Base-by-base conservation (phyloP, 352 stramenopile genomes). In the Phytophthora quininea region DNA sequence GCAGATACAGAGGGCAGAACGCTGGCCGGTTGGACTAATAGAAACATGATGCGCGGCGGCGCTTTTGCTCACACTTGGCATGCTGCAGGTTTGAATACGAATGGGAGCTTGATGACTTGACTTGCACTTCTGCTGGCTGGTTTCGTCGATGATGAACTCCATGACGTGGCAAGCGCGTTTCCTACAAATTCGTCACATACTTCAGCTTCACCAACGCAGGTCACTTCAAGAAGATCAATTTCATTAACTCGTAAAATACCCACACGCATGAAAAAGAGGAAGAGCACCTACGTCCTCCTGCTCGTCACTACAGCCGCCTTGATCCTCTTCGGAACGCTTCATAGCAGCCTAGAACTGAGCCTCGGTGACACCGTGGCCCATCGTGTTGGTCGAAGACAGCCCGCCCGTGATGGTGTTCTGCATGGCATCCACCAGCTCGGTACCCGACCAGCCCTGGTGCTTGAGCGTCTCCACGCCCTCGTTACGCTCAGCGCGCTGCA, bases 381-480 rank as follows among this genome's bases (percentile, higher is more conserved):
- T 98, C 58, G 94, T 95, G 71, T 97, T 96, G 45, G 96, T 99
- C 52, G 90, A 98, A 52, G 86, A 95, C 31, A 97, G 75, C 40
- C 95, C 96, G 58, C 95, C 93, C 33, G 91, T 98, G 58, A 97
- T 88, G 24, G 95, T 93, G 77, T 97, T 98, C 70, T 90, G 78
- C 86, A 98, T 92, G 14, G 81, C 81, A 77, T 99, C 97, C 48
- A 98, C 88, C 57, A 98, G 89, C 64, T 98, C 94, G 3, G 95
- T 97, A 42, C 97, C 96, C 57, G 86, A 97, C 97, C 97, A 99
- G 69, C 94, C 97, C 82, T 99, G 97, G 84, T 99, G 97, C 62
- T 97, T 99, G 40, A 99, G 80, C 38, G 98, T 93, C 80, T 98
- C 95, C 14, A 99, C 94, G 48, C 95, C 86, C 63, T 96, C 86